These are phyloP conservation scores for Bipolaris gigantea DNA, from an alignment of 2,329 filamentous ascomycete species.

Conservation along the genomic window DNA sequence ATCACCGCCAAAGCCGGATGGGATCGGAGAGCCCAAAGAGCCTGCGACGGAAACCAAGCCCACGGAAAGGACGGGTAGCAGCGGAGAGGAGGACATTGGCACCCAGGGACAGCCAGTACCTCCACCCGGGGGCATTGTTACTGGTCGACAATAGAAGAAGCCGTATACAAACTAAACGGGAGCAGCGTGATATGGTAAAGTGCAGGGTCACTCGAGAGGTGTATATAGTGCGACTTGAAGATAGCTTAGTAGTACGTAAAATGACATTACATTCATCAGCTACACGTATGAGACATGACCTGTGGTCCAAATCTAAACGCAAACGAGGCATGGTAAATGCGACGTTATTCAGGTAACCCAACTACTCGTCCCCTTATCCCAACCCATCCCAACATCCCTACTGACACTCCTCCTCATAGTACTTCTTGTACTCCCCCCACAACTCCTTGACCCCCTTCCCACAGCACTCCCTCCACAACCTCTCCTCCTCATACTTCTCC, in stretches of 20 bases:
- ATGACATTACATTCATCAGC: background rate
- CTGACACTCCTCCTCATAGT: conserved; percentile 41
- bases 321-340: too few species aligned
- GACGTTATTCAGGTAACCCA: background rate
- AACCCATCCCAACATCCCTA: background rate
- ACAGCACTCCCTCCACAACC: conserved; percentile 70
- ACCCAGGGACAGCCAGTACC: conserved; percentile 9
- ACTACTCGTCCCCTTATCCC: background rate
- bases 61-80: conserved; percentile 11
- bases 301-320: background rate
- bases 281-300: background rate
- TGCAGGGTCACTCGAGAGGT: background rate
- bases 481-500: conserved; percentile 64
- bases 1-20: conserved; percentile 20
- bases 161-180: background rate
- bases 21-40: conserved; percentile 22
- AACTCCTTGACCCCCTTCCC: conserved; percentile 67
- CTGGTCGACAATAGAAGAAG: background rate
- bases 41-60: conserved; percentile 20
- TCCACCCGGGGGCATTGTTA: background rate
- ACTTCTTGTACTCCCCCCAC: conserved; percentile 71
- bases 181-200: background rate
- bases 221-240: background rate
- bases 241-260: background rate
- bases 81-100: conserved; percentile 23